Base-by-base conservation (phyloP, 2,329 filamentous ascomycete species). In the Drechslerella dactyloides region DNA sequence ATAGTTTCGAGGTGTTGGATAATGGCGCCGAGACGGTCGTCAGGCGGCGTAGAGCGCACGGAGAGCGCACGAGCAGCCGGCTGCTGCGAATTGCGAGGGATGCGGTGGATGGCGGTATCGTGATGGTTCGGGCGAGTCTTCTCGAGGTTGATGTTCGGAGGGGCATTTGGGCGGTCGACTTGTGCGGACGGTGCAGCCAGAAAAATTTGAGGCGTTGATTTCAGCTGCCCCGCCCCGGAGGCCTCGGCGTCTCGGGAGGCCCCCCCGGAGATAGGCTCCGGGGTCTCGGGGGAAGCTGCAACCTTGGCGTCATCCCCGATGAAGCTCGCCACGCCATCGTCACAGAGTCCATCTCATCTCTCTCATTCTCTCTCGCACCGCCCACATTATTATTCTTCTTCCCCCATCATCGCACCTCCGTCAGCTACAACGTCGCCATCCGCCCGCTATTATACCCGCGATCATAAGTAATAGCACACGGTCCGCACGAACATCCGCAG, bases 51-150 rank as follows among this genome's bases (percentile, higher is more conserved):
- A 77, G 66, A 19, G 46, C 54, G 55, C 21, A 57, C 17, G 54
- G 17, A 23, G 57, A 72, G 55, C 69, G 62, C 62, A 73, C 62
- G 48, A 69, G 63, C 69, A 73, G 75, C 81, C 82, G 82, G 82
- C 82, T 80, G 82, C 81, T 74, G 80, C 60, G 80, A 79, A 80
- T 81, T 75, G 77, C 76, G 73, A 74, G 76, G 77, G 74, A 75
- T 74, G 77, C 66, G 40, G 52, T 56, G 50, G 70, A 61, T 58
- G 64, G 55, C 44, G 56, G 69, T 74, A 68, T 74, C 65, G 60
- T 65, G 68, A 65, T 51, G 59, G 69, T 64, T 57, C 60, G 3
- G 27, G 27, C 8, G 8, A 33, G 27, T 8, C 4, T 56, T 65
- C 69, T 63, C 68, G 69, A 53, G 74, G 74, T 74, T 23, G 37